Evolutionary conservation across 176 grass and related monocot species (phyloP), one percentile per base, ranked within the genome.

Genomic region (Aegilops tauschii): DNA sequence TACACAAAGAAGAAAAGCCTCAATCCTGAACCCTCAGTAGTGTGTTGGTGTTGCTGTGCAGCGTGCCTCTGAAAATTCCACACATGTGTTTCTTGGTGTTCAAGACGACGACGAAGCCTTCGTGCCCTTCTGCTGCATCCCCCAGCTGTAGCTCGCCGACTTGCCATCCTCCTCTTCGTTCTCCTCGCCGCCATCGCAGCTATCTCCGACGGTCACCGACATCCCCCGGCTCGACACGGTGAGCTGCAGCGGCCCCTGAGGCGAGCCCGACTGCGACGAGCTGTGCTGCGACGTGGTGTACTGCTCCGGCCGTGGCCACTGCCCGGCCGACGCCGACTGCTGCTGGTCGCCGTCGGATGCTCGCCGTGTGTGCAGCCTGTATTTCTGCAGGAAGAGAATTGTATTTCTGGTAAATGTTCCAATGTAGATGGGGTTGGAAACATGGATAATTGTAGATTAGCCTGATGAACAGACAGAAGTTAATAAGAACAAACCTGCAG

Each of bases 201-300:
- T 95, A 37, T 95, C 93, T 56, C 87, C 89, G 56, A 69, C 82
- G 21, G 91, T 92, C 58, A 80, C 77, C 6, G 89, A 93, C 65
- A 83, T 61, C 2, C 77, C 74, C 17, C 85, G 80, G 77, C 84
- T 88, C 17, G 84, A 84, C 32, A 62, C 80, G 21, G 89, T 36
- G 13, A 92, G 90, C 85, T 90, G 95, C 61, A 93, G 87, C 13
- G 93, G 85, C 1, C 93, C 91, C 74, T 92, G 90, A 0, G 95
- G 95, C n/a, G 95, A 98, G 5, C 87, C 93, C 6, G 95, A 93
- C 64, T 93, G 87, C 52, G 95, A 98, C 7, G 83, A 76, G 16
- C 78, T 40, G 90, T 90, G 89, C 44, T 98, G 85, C 67, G 54
- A 98, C 12, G 83, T 79, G 7, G 81, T 40, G 90, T 90, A 91